Conservation (phyloP, 2,329 filamentous ascomycete species). For the Alternaria sp. region DNA sequence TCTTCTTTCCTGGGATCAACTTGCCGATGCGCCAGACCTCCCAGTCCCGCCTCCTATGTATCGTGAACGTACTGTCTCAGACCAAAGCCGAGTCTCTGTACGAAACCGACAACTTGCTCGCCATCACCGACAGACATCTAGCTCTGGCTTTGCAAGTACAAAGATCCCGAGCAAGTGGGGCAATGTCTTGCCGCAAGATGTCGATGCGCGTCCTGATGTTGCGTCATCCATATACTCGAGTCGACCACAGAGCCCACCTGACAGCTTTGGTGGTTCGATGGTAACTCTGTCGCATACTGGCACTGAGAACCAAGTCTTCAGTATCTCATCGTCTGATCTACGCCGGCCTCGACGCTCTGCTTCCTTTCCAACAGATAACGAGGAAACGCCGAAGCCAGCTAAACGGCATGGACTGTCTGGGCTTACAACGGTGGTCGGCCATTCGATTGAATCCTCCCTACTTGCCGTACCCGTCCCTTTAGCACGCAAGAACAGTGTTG, state of each 20-base stretch:
- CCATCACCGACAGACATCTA: constrained; percentile 45
- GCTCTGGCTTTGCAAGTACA: constrained; percentile 49
- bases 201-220: constrained; percentile 25
- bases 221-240: constrained; percentile 54
- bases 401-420: constrained; percentile 22
- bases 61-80: constrained; percentile 30
- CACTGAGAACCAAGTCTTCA: constrained; percentile 18
- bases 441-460: constrained; percentile 1
- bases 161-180: constrained; percentile 52
- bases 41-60: constrained; percentile 23
- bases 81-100: constrained; percentile 29
- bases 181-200: constrained; percentile 35
- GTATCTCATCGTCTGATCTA: constrained; percentile 17
- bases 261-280: constrained; percentile 39
- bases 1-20: constrained; percentile 48
- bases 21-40: constrained; percentile 32
- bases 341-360: constrained; percentile 27
- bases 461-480: constrained; percentile 14
- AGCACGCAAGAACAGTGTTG: constrained; percentile 41
- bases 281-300: constrained; percentile 24
- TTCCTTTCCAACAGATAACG: constrained; percentile 36
- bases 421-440: constrained; percentile 6
- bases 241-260: constrained; percentile 49
- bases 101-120: constrained; percentile 20
- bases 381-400: constrained; percentile 33